A percentile compares a stretch with the other conserved stretches of the same genome.
Evolutionary conservation across 2,329 filamentous ascomycete genomes (phyloP).

Genomic region (Emergomyces orientalis): DNA sequence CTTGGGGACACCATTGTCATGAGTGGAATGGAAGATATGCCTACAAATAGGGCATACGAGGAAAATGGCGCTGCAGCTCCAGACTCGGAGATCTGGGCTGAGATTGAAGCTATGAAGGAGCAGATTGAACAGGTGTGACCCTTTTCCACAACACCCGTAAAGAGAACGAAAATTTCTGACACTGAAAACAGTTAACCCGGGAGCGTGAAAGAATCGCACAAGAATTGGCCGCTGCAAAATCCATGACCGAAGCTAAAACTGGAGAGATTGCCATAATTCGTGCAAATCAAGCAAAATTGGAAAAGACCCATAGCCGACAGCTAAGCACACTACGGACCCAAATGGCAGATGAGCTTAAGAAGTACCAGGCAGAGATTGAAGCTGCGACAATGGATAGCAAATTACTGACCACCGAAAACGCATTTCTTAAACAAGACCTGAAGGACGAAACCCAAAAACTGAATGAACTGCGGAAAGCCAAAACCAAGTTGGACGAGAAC

Average conservation of each 20-base stretch:
- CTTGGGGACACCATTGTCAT: not conserved
- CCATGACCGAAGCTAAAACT: conserved; percentile 41
- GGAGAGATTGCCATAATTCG: conserved; percentile 56
- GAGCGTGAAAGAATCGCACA: conserved; percentile 34
- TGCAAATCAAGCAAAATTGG: conserved; percentile 46
- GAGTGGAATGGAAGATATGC: conserved; percentile 2
- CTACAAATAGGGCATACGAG: not conserved
- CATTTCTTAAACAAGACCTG: conserved; percentile 53
- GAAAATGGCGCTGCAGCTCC: not conserved
- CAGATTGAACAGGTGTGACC: conserved; percentile 14
- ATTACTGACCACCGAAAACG: conserved; percentile 48
- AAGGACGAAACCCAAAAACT: conserved; percentile 45
- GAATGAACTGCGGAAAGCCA: conserved; percentile 34
- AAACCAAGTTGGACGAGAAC: conserved; percentile 28
- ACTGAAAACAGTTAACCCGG: conserved; percentile 25
- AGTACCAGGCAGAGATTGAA: conserved; percentile 48
- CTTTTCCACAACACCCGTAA: not conserved
- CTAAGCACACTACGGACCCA: conserved; percentile 44
- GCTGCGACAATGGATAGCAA: conserved; percentile 46
- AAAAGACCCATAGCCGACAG: conserved; percentile 46
- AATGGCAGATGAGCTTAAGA: conserved; percentile 45
- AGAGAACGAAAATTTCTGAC: not conserved
- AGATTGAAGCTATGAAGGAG: conserved; percentile 14
- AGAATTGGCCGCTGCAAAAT: conserved; percentile 33
- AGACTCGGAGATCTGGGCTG: not conserved